Percentiles rank a stretch among this genome's conserved stretches.
Conservation (phyloP, 192 early-diverging fungal species). For the Coemansia javaensis region DNA sequence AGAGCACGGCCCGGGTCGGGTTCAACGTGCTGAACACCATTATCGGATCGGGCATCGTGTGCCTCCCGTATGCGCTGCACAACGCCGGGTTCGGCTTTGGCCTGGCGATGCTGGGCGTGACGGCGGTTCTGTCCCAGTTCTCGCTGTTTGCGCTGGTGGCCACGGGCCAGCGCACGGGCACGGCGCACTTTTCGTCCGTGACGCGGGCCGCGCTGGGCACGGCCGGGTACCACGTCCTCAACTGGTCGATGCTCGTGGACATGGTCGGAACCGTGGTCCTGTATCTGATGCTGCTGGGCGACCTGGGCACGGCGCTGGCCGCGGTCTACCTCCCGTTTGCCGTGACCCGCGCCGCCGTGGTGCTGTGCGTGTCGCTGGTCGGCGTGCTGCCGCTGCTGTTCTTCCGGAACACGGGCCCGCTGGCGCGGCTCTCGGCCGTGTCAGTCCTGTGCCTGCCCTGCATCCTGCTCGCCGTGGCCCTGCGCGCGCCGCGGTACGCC, state of each 20-base stretch:
- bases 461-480: conserved; percentile 54
- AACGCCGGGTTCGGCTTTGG: conserved; percentile 56
- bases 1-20: conserved; percentile 16
- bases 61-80: conserved; percentile 58
- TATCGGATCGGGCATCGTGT: conserved; percentile 61
- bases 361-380: conserved; percentile 21
- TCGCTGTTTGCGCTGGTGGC: conserved; percentile 55
- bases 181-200: conserved; percentile 54
- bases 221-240: conserved; percentile 54
- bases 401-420: conserved; percentile 57
- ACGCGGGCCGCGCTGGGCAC: conserved; percentile 51
- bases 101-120: conserved; percentile 48
- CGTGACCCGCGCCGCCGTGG: conserved; percentile 3
- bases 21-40: conserved; percentile 65
- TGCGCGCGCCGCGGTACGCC: conserved; percentile 52
- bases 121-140: conserved; percentile 51
- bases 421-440: conserved; percentile 53
- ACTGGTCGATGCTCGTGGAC: conserved; percentile 55
- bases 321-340: conserved; percentile 17
- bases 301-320: conserved; percentile 12
- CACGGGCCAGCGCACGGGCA: conserved; percentile 49
- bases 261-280: conserved; percentile 47
- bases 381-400: conserved; percentile 52
- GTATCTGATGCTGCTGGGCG: conserved; percentile 35
- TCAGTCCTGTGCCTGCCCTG: conserved; percentile 56